Evolutionary conservation across 2,329 filamentous ascomycete species (phyloP), one percentile per base, ranked within the genome.

Genomic region (Hymenoscyphus linearis): DNA sequence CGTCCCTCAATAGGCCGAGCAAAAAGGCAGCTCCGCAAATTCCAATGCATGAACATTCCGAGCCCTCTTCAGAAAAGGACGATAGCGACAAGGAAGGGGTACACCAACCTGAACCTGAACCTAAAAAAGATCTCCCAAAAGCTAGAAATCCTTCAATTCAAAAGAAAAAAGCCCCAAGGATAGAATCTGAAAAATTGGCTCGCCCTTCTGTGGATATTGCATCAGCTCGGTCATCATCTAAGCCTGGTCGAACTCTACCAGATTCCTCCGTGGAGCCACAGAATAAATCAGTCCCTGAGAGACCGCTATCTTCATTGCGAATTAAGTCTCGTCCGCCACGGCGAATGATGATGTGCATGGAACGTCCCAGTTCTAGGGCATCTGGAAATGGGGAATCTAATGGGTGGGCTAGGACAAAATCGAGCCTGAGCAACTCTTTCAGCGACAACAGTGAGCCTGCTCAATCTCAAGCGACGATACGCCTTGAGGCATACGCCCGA

Each of bases 321-420:
- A 71, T 73, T 37, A 73, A 67, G 57, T 60, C 70, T 26, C 66
- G 67, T 58, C 62, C 67, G 25, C 66, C 62, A 26, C 63, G 59
- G 52, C 68, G 66, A 50, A 71, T 72, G 68, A 68, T 72, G 66
- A 71, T 73, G 69, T 64, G 70, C 22, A 66, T 71, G 64, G 64
- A 66, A 47, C 60, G 61, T 18, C 60, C 67, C 10, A 62, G 44
- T 50, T 62, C 65, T 52, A 60, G 62, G n/a, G 27, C 60, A 27
- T 56, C 59, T 31, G n/a, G 52, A 3, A 53, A 36, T 26, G 56
- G 37, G 3, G 50, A 58, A n/a, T 52, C 60, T 37, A 58, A 55
- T 47, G 37, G 35, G 14, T 37, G 44, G n/a, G 44, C 14, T 27
- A 18, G 35, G 14, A 18, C 10, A 16, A 47, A n/a, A 35, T 34